Evolutionary conservation across 148 eudicot genomes (phyloP).

Genomic region (Camellia granthamiana): DNA sequence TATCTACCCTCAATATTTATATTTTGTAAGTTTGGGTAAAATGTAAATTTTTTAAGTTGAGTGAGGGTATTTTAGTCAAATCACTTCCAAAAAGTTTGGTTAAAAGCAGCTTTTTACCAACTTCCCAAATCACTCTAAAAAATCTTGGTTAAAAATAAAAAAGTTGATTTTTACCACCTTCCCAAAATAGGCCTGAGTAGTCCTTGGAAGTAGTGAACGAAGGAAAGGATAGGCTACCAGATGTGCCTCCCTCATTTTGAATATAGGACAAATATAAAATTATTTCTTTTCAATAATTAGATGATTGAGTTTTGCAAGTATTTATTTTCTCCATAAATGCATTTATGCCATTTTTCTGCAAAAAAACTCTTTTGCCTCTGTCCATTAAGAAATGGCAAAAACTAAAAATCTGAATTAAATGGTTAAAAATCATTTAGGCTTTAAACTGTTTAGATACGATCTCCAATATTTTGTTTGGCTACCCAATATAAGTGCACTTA

Average conservation of each 20-base stretch:
- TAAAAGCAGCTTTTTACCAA: no score
- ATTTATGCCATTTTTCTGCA: background rate
- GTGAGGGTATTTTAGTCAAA: no score
- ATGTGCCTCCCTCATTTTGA: background rate
- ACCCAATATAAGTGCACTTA: no score
- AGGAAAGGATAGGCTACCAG: background rate
- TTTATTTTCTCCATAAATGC: background rate
- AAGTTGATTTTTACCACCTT: no score
- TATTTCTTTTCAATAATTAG: background rate
- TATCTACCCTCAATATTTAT: no score
- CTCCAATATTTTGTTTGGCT: no score
- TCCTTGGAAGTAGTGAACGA: background rate
- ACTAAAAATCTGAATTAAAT: background rate
- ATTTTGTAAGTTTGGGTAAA: no score
- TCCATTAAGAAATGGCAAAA: background rate
- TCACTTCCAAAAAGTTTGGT: no score
- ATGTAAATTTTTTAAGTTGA: no score
- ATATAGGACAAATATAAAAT: background rate
- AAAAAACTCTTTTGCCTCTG: background rate
- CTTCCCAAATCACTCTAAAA: no score
- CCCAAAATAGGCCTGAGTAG: no score
- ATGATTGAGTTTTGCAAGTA: background rate
- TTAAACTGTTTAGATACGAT: background rate
- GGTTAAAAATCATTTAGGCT: background rate
- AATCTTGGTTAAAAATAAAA: no score